Evolutionary conservation across 2,329 filamentous ascomycete species (phyloP).

Genomic region (Xylaria sp.): DNA sequence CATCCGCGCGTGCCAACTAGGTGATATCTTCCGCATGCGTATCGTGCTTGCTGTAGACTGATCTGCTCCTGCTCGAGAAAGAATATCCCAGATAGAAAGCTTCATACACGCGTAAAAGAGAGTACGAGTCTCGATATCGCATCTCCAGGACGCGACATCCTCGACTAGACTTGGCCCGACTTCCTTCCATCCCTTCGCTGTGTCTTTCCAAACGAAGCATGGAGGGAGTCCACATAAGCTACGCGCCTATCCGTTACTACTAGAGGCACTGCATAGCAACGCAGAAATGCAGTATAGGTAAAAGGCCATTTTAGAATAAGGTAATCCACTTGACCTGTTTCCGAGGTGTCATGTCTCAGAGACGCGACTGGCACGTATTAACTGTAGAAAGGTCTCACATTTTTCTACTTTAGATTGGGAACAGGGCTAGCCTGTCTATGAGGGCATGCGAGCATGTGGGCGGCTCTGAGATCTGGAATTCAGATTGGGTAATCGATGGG

Average conservation of each 20-base stretch:
- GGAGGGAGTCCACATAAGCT: neutral
- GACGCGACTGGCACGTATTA: constrained; percentile 29
- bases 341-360: neutral
- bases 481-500: constrained; percentile 24
- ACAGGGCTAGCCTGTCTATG: neutral
- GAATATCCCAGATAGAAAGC: constrained; percentile 13
- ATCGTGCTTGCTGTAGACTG: neutral
- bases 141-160: constrained; percentile 5
- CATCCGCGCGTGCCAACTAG: neutral
- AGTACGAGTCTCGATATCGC: constrained; percentile 7
- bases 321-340: constrained; percentile 5
- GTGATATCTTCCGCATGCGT: constrained; percentile 4
- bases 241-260: neutral
- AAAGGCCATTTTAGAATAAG: neutral
- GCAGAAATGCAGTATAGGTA: constrained; percentile 19
- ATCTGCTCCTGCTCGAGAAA: neutral
- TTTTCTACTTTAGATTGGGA: neutral
- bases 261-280: constrained; percentile 18
- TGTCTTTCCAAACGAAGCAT: neutral
- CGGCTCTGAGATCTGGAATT: constrained; percentile 23
- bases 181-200: constrained; percentile 16
- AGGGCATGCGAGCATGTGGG: neutral
- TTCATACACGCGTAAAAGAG: constrained; percentile 10
- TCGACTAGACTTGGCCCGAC: neutral
- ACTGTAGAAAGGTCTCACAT: constrained; percentile 14